Evolutionary conservation across 208 protist species (phyloP), one percentile per base, ranked within the genome.

Genomic region (Leishmania amazonensis): DNA sequence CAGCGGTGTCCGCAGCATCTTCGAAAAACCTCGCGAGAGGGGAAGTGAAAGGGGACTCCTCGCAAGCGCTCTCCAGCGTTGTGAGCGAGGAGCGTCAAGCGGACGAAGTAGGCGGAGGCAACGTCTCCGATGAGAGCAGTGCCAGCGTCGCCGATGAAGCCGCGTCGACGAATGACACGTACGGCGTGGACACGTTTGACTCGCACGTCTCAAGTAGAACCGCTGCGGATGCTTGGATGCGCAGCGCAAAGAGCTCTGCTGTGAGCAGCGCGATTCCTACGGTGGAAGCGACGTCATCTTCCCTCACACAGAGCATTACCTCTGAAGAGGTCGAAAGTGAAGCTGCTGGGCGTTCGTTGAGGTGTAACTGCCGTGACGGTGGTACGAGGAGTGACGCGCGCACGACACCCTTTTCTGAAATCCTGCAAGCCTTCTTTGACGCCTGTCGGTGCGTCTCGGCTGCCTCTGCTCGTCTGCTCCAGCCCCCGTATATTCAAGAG

Each of bases 381-480:
- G 17, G 51, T 76, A 7, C 45, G 51, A n/a, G n/a, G 3, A 76
- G 73, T 8, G 73, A 64, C 35, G 31, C 2, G 35, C 6, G 11
- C 24, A 40, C 75, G 15, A 2, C 35, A 15, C 60, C 85, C 7
- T 54, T 94, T 4, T 58, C 86, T 38, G 78, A 79, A 5, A 70
- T 83, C 45, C 77, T 94, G 54, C 53, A 65, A 31, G 75, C 84
- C 28, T 92, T 94, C 79, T 81, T 89, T 42, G 76, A 80, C n/a
- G 87, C 85, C 45, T 94, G 90, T 77, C 72, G 81, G 45, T 40
- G 35, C n/a, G 76, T 80, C 49, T 68, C 76, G 57, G 62, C 45
- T n/a, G 76, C 64, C 57, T 70, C 76, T 42, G 51, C 60, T 40
- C 76, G 35, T 9, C 57, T 80, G 42, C 45, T 73, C 8, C 19